Base-by-base conservation (phyloP, 2,329 filamentous ascomycete species). In the Neodidymelliopsis sp. region DNA sequence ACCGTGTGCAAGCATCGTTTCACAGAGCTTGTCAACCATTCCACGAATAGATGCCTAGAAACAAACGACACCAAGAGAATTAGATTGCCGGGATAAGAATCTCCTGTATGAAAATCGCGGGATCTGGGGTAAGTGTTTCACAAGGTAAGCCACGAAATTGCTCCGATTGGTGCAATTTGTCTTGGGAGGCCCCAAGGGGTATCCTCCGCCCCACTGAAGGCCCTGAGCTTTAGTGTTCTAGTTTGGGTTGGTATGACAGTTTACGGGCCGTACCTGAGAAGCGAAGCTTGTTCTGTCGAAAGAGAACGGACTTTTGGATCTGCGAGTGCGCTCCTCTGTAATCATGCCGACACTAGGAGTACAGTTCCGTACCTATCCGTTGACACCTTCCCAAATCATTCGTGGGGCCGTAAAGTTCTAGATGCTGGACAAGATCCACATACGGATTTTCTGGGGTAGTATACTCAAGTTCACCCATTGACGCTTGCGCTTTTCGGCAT, bases 401-500 rank as follows among this genome's bases (percentile, higher is more conserved):
- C 8, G 25, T 30, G 25, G 24, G 20, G 19, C 33, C 10, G 25
- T 29, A 47, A 29, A 29, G 19, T 40, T 29, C 16, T 47, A 19
- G 22, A 18, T 18, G 4, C 6, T 5, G 1, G 2, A 12, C n/a
- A n/a, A n/a, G n/a, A n/a, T 28, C 22, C 30, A 43, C 27, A 12
- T 28, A 15, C 16, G n/a, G 39, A 13, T 16, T 34, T 34, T 24
- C 11, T 18, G 25, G 22, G 15, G 25, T 31, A 9, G 13, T 18
- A 4, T 27, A 8, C 12, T 6, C n/a, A n/a, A n/a, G 30, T 29
- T 54, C 29, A 63, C 5, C 59, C 63, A 24, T 68, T 68, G 15
- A 67, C 60, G 39, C 59, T 64, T 3, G 63, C 62, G 22, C 53
- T 55, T 7, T 50, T 50, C 4, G 47, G 47, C 47, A 50, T 44